Base-by-base conservation (phyloP, 768 basidiomycete species). In the Hysterangium stoloniferum region DNA sequence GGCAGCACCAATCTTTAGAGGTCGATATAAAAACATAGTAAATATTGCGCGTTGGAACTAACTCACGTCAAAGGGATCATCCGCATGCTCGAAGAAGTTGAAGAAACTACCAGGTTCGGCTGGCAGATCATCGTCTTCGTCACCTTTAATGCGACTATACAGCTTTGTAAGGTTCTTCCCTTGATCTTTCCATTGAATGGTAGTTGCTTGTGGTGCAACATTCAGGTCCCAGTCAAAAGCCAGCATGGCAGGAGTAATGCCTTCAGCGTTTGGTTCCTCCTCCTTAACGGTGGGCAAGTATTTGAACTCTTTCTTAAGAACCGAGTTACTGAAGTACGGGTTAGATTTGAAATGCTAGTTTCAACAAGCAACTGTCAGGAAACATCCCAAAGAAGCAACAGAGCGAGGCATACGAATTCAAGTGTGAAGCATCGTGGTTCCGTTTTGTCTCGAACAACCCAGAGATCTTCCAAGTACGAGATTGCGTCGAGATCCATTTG, bases 311-410 rank as follows among this genome's bases (percentile, higher is more conserved):
- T 92, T 92, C 66, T 79, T 87, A 62, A 92, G 65, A 33, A 89
- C 76, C 40, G 70, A 69, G 65, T 91, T 80, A 19, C 71, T 70
- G 70, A 92, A 92, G 70, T 79, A 87, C 19, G 86, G 86, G 68
- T 92, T 92, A 61, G 88, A 76, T 65, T 85, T 87, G 74, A 91
- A 92, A 61, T 85, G 62, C 89, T 92, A 59, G n/a, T n/a, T n/a
- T 37, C 43, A 36, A 17, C 17, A 44, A 28, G 12, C 24, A 41
- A 27, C 27, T 6, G 19, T 12, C n/a, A 42, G 11, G 11, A 27
- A 38, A 17, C 45, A n/a, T 45, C 19, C 15, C 17, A 11, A 15
- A 29, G 48, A n/a, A 3, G 40, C 49, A 19, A 48, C 47, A 53
- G 41, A 46, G 20, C 37, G 48, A 45, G 50, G 44, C 92, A 61